phyloP scores from a whole-genome alignment of 1,284 basidiomycete species.

The Coniferiporia weirii region DNA sequence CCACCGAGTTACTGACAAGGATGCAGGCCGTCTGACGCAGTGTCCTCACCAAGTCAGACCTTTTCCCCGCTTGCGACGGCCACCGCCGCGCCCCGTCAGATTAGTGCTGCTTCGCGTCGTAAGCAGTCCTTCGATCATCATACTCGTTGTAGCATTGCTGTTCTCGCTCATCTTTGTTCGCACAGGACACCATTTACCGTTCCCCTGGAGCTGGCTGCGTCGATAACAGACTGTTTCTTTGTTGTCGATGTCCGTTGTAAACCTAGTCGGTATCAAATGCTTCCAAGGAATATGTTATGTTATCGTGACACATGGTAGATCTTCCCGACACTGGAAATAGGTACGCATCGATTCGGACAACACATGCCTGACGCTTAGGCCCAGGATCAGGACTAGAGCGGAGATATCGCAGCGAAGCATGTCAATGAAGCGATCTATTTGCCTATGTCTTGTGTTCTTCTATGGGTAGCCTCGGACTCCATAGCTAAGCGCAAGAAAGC shows the following conservation, averaged over 20 bases:
- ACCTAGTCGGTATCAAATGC: not conserved
- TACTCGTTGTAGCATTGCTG: not conserved
- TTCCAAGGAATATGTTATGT: not conserved
- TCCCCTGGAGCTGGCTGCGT: slow-evolving; percentile 13
- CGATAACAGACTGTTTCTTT: not conserved
- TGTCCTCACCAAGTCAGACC: slow-evolving; percentile 9
- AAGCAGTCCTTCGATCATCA: not conserved
- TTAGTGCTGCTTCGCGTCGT: slow-evolving; percentile 16
- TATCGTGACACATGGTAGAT: not conserved
- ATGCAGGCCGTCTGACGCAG: slow-evolving; percentile 3
- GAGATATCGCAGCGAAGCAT: slow-evolving; percentile 1
- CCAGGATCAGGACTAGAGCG: not conserved
- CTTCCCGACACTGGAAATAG: not conserved
- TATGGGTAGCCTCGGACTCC: not conserved
- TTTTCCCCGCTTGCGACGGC: slow-evolving; percentile 14
- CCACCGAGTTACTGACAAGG: not conserved
- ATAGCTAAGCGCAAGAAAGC: not conserved
- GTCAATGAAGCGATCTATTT: not conserved
- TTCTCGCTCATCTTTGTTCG: not conserved
- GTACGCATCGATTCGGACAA: not conserved
- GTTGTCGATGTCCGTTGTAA: not conserved
- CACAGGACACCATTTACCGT: slow-evolving; percentile 9
- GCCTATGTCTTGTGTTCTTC: not conserved
- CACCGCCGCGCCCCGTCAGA: slow-evolving; percentile 9
- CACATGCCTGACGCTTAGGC: not conserved